These are phyloP conservation scores for Penicillium flavigenum DNA, from an alignment of 495 filamentous ascomycete genomes.

Conservation along the genomic window DNA sequence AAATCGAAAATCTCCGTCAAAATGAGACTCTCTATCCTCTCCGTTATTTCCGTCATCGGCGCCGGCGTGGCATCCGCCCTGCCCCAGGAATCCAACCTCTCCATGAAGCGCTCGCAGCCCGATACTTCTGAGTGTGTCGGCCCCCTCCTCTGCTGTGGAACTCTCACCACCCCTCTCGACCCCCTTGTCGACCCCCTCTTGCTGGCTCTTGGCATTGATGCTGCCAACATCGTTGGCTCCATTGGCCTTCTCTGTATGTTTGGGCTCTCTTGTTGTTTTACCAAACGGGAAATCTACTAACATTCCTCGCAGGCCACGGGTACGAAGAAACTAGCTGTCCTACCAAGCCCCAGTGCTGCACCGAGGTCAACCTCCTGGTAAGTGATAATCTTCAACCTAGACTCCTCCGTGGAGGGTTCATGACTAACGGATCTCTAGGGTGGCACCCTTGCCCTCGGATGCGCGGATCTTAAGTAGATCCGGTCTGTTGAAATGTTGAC, in stretches of 20 bases:
- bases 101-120: conserved; percentile 15
- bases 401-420: no score
- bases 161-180: conserved; percentile 38
- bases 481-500: neutral
- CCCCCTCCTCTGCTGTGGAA: conserved; percentile 35
- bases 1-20: conserved; percentile 10
- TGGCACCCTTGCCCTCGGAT: conserved; percentile 11
- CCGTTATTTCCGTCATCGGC: conserved; percentile 26
- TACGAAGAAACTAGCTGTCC: conserved; percentile 26
- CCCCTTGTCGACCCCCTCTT: conserved; percentile 70
- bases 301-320: conserved; percentile 26
- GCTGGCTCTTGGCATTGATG: conserved; percentile 74
- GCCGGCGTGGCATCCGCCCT: conserved; percentile 24
- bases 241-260: conserved; percentile 38
- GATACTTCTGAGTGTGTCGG: conserved; percentile 27
- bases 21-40: conserved; percentile 36
- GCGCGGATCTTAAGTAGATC: conserved; percentile 4
- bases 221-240: conserved; percentile 67
- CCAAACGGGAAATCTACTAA: conserved; percentile 1
- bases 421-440: neutral
- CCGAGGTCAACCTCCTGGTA: conserved; percentile 39
- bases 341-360: conserved; percentile 34
- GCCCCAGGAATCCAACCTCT: conserved; percentile 5
- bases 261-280: no score
- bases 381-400: conserved; percentile 4